Evolutionary conservation across 176 grass and related monocot species (phyloP).

Genomic region (Poa pratensis): DNA sequence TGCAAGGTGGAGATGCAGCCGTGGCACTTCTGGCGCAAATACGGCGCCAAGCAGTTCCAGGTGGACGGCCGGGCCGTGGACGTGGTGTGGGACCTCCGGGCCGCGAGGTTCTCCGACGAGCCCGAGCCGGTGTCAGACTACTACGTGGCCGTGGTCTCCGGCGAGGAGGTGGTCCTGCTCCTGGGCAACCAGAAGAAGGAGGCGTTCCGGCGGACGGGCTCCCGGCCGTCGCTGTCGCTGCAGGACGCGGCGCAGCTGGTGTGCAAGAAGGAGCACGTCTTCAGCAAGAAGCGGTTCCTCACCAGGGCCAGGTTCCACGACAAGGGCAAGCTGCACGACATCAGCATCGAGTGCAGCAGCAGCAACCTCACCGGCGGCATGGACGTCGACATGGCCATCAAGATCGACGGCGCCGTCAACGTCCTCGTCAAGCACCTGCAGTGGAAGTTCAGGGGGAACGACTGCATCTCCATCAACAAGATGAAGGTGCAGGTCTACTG

Average conservation of each 20-base stretch:
- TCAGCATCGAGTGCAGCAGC: slow-evolving; percentile 79
- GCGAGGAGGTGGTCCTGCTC: slow-evolving; percentile 71
- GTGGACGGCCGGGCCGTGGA: slow-evolving; percentile 63
- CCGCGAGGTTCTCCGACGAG: slow-evolving; percentile 69
- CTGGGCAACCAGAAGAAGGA: slow-evolving; percentile 89
- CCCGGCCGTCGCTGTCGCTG: slow-evolving; percentile 62
- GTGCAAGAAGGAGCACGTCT: slow-evolving; percentile 87
- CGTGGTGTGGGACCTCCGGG: slow-evolving; percentile 84
- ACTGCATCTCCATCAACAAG: slow-evolving; percentile 74
- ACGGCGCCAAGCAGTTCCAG: slow-evolving; percentile 76
- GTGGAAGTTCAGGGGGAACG: slow-evolving; percentile 97
- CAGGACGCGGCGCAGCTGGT: slow-evolving; percentile 59
- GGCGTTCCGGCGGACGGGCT: slow-evolving; percentile 61
- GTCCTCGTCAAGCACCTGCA: slow-evolving; percentile 78
- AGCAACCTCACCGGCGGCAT: slow-evolving; percentile 48
- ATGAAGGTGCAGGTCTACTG: slow-evolving; percentile 81
- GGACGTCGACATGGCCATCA: slow-evolving; percentile 84
- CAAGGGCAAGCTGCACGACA: slow-evolving; percentile 75
- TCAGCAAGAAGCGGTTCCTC: slow-evolving; percentile 83
- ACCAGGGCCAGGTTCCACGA: slow-evolving; percentile 70
- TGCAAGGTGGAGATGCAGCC: slow-evolving; percentile 96
- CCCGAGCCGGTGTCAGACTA: slow-evolving; percentile 75
- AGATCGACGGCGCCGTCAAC: slow-evolving; percentile 59
- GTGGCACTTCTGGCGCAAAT: slow-evolving; percentile 90
- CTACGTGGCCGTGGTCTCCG: slow-evolving; percentile 72